Evolutionary conservation across 2,329 filamentous ascomycete genomes (phyloP).

Genomic region (Ophiocordyceps polyrhachis-furcata): DNA sequence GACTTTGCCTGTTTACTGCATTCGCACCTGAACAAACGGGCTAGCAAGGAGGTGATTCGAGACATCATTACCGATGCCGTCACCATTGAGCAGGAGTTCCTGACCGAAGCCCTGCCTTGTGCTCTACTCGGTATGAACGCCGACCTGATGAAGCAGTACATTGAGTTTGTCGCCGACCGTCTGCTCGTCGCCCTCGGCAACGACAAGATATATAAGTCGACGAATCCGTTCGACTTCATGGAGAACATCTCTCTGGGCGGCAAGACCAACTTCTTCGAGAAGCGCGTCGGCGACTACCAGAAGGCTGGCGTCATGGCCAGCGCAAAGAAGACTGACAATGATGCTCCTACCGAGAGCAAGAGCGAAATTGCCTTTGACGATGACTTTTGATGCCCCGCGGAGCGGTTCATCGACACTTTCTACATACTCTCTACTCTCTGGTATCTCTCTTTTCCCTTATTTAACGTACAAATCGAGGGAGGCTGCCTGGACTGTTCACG

Average conservation of each 20-base stretch:
- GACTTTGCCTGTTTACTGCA: constrained; percentile 96
- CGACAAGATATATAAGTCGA: constrained; percentile 76
- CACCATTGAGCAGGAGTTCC: constrained; percentile 88
- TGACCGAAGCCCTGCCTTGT: constrained; percentile 85
- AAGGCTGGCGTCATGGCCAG: constrained; percentile 97
- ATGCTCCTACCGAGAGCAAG: constrained; percentile 25
- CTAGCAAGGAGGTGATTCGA: constrained; percentile 61
- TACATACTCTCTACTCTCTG: not conserved
- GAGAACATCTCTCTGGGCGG: constrained; percentile 97
- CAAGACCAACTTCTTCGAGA: constrained; percentile 99
- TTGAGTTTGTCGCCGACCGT: constrained; percentile 96
- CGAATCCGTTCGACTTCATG: constrained; percentile 99
- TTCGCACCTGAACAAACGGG: constrained; percentile 90
- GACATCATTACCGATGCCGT: constrained; percentile 92
- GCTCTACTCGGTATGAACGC: constrained; percentile 95
- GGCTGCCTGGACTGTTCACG: not conserved
- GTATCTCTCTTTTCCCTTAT: not conserved
- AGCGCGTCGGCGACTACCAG: constrained; percentile 98
- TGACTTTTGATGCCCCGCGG: constrained; percentile 59
- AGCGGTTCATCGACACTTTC: not conserved
- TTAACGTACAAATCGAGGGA: not conserved
- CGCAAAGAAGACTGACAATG: constrained; percentile 50
- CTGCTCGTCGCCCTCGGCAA: constrained; percentile 86
- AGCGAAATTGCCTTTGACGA: constrained; percentile 74
- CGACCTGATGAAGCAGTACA: constrained; percentile 97